phyloP scores from a whole-genome alignment of 2,329 filamentous ascomycete genomes.

The Xylaria sp. region DNA sequence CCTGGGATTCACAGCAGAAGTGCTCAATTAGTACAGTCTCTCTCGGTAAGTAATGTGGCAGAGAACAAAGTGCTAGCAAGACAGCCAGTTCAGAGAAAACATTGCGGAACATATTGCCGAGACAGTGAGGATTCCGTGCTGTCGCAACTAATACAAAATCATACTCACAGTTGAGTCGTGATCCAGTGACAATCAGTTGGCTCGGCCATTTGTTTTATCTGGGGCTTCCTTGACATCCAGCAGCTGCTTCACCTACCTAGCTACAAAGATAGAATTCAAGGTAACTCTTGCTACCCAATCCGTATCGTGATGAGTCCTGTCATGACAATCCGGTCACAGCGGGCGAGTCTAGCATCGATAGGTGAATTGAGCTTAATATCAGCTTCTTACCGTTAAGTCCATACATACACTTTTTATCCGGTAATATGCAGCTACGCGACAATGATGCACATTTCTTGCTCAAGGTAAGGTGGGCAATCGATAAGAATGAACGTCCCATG shows the following conservation, averaged over 20 bases:
- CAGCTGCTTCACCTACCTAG: not conserved
- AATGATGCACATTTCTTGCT: not conserved
- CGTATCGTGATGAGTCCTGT: too few species aligned
- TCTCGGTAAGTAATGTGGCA: not conserved
- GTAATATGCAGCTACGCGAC: not conserved
- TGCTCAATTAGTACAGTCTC: too few species aligned
- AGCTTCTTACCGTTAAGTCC: too few species aligned
- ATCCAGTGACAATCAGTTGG: constrained; percentile 3
- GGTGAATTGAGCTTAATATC: too few species aligned
- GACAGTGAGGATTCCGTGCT: constrained; percentile 8
- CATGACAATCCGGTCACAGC: too few species aligned
- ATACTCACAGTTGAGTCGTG: constrained; percentile 3
- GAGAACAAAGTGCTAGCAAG: constrained; percentile 5
- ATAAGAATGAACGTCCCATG: not conserved
- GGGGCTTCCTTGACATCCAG: constrained; percentile 6
- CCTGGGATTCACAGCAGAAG: too few species aligned
- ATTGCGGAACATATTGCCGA: constrained; percentile 3
- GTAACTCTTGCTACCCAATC: too few species aligned
- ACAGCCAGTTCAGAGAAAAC: constrained; percentile 2
- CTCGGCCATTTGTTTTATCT: constrained; percentile 11
- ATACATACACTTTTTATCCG: not conserved
- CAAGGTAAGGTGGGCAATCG: not conserved
- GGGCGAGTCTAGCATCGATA: too few species aligned
- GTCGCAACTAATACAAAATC: constrained; percentile 5
- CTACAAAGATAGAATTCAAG: too few species aligned